Evolutionary conservation across 75 land plant species (phyloP).

Genomic region (Selaginella moellendorffii): DNA sequence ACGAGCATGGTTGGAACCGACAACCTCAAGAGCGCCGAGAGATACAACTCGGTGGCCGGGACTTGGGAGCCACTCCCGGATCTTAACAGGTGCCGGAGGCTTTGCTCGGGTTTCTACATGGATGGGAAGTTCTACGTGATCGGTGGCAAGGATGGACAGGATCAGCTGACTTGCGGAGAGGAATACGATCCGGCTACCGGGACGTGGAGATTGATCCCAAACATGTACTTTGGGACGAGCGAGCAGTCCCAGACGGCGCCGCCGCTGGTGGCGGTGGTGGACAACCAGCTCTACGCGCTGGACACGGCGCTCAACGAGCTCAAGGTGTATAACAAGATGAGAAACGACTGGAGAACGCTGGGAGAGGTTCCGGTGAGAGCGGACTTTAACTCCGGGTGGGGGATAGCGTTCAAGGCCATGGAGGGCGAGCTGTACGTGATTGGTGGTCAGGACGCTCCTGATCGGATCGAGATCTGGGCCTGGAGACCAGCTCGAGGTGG

Average conservation of each 20-base stretch:
- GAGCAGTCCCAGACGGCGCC: conserved; percentile 22
- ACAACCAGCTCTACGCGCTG: conserved; percentile 52
- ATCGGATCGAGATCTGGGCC: background rate
- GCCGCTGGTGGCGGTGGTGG: conserved; percentile 54
- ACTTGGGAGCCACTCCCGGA: conserved; percentile 38
- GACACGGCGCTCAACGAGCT: conserved; percentile 40
- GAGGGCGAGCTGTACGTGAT: background rate
- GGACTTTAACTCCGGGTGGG: conserved; percentile 44
- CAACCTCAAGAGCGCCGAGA: conserved; percentile 38
- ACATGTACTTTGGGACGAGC: conserved; percentile 34
- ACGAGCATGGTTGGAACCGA: conserved; percentile 12
- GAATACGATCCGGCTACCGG: conserved; percentile 38
- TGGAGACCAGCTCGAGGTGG: too few relatives aligned
- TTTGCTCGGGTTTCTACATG: conserved; percentile 48
- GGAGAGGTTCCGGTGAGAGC: conserved; percentile 36
- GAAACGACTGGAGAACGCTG: conserved; percentile 36
- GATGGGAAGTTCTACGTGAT: conserved; percentile 62
- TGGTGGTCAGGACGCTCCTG: background rate
- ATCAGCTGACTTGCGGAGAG: conserved; percentile 35
- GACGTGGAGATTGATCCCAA: conserved; percentile 33
- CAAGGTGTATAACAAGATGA: conserved; percentile 33
- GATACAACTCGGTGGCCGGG: conserved; percentile 43
- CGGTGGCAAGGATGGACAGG: conserved; percentile 36
- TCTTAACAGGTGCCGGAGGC: conserved; percentile 35
- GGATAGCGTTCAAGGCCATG: conserved; percentile 38